Evolutionary conservation across 495 filamentous ascomycete genomes (phyloP).

Genomic region (Halenospora varia): DNA sequence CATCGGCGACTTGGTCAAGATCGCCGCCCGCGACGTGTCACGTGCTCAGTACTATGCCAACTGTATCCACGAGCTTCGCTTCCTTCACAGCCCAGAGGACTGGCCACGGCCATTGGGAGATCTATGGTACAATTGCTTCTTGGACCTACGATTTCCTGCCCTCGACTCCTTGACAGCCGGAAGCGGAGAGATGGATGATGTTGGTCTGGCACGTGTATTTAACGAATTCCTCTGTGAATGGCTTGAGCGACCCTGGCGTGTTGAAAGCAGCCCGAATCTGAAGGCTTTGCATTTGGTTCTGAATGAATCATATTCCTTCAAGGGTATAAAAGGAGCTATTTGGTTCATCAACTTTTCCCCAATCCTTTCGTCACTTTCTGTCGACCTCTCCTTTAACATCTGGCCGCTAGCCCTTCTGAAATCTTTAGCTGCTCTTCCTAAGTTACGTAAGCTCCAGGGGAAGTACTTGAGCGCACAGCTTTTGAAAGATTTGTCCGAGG

Average conservation of each 20-base stretch:
- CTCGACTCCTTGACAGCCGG: not conserved
- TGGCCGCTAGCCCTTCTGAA: not conserved
- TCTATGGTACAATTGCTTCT: not conserved
- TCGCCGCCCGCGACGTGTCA: constrained; percentile 3
- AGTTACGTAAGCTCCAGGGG: not conserved
- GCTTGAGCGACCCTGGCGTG: not conserved
- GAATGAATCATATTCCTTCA: constrained; percentile 1
- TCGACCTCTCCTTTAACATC: not conserved
- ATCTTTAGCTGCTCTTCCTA: constrained; percentile 1
- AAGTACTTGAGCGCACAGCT: not conserved
- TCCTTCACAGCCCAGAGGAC: constrained; percentile 1
- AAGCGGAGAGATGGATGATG: not conserved
- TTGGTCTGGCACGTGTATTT: not conserved
- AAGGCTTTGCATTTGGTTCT: not conserved
- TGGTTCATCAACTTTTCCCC: not conserved
- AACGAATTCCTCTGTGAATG: not conserved
- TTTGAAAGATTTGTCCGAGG: not conserved
- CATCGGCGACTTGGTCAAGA: not conserved
- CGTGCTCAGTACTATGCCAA: constrained; percentile 3
- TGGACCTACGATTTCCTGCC: not conserved
- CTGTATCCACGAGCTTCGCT: constrained; percentile 1
- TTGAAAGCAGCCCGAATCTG: not conserved
- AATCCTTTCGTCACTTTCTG: not conserved
- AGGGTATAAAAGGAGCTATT: constrained; percentile 2
- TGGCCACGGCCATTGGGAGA: not conserved